Evolutionary conservation across 23 red algal species (phyloP).

Genomic region (Pyropia yezoensis): DNA sequence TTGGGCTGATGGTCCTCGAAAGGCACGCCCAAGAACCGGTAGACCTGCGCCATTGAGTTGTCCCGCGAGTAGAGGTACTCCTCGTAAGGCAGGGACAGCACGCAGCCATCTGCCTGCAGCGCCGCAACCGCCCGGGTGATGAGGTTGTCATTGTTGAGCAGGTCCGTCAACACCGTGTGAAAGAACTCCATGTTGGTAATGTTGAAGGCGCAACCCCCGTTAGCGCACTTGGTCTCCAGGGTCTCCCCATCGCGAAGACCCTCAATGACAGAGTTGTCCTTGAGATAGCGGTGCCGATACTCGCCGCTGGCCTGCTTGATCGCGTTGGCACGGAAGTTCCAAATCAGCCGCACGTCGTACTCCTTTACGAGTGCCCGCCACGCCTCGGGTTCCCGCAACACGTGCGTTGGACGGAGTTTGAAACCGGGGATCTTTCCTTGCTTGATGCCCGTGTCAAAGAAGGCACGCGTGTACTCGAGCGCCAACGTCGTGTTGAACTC

Average conservation of each 20-base stretch:
- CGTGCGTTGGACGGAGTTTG: constrained; percentile 32
- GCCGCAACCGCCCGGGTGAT: constrained; percentile 13
- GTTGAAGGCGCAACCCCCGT: constrained; percentile 30
- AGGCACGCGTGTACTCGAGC: constrained; percentile 17
- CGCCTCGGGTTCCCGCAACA: constrained; percentile 13
- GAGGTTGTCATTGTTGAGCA: constrained; percentile 19
- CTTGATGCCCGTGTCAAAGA: constrained; percentile 30
- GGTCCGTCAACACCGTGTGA: constrained; percentile 20
- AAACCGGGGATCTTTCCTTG: constrained; percentile 18
- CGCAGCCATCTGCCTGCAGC: constrained; percentile 18
- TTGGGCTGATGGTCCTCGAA: constrained; percentile 17
- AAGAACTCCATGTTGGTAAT: constrained; percentile 22
- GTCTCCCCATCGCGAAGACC: constrained; percentile 18
- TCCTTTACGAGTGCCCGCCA: constrained; percentile 16
- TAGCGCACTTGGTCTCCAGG: constrained; percentile 19
- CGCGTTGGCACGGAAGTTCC: constrained; percentile 33
- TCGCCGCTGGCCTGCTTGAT: constrained; percentile 42
- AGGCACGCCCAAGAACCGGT: constrained; percentile 14
- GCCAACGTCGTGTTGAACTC: constrained; percentile 26
- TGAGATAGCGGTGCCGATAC: constrained; percentile 21
- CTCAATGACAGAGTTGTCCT: constrained; percentile 33
- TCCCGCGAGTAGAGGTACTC: constrained; percentile 29
- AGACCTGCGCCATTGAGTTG: constrained; percentile 14
- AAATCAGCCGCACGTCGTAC: constrained; percentile 26
- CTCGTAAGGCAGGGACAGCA: constrained; percentile 23